Percentiles rank a stretch among this genome's conserved stretches.
phyloP scores from a whole-genome alignment of 305 asterid genomes.

The Petunia hybrid region DNA sequence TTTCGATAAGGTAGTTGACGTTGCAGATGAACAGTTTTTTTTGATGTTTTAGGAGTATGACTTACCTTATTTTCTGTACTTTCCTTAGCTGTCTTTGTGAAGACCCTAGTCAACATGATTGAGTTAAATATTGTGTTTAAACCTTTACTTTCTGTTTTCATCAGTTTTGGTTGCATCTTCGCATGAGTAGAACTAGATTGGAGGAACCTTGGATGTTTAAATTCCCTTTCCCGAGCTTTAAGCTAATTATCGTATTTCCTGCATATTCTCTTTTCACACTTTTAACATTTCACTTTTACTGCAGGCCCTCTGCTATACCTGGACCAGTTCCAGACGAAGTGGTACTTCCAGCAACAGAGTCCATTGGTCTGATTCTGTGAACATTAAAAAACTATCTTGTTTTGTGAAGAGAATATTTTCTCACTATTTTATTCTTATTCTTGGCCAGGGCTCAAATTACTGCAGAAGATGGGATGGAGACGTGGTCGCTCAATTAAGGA shows the following conservation, averaged over 20 bases:
- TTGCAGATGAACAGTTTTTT: slow-evolving; percentile 6
- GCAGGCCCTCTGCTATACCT: slow-evolving; percentile 89
- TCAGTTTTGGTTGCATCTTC: not conserved
- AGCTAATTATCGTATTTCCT: slow-evolving; percentile 19
- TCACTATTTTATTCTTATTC: slow-evolving; percentile 36
- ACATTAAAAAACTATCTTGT: not conserved
- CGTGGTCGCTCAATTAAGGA: slow-evolving; percentile 85
- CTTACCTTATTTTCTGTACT: not conserved
- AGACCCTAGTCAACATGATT: slow-evolving; percentile 21
- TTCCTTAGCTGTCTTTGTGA: not conserved
- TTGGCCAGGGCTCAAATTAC: slow-evolving; percentile 76
- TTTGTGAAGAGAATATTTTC: slow-evolving; percentile 21
- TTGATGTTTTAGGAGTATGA: not conserved
- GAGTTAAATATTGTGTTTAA: slow-evolving; percentile 7
- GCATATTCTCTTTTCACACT: slow-evolving; percentile 26
- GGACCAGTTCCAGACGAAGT: slow-evolving; percentile 97
- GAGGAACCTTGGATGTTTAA: slow-evolving; percentile 10
- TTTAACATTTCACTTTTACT: slow-evolving; percentile 26
- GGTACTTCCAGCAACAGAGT: slow-evolving; percentile 74
- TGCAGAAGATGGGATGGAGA: slow-evolving; percentile 96
- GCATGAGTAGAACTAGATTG: not conserved
- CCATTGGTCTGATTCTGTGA: slow-evolving; percentile 68
- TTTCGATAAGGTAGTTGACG: not conserved
- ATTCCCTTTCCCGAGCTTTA: not conserved
- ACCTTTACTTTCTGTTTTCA: slow-evolving; percentile 17